These are phyloP conservation scores for Fistulina hepatica DNA, from an alignment of 1,284 basidiomycete genomes.

Conservation along the genomic window DNA sequence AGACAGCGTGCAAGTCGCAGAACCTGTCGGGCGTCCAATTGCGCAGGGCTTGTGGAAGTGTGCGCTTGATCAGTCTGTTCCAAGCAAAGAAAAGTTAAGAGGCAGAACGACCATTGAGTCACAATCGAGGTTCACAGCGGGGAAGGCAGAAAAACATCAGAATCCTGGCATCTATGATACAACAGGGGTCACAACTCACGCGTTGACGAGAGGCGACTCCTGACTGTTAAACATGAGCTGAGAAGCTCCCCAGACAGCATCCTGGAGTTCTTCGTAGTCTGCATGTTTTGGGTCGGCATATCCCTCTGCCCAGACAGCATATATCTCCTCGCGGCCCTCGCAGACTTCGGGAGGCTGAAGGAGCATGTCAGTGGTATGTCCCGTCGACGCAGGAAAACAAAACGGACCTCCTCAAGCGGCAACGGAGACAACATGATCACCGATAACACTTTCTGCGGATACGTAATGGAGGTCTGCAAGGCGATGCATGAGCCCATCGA, in stretches of 20 bases:
- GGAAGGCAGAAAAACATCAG: no score
- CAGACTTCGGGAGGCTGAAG: slow-evolving; percentile 21
- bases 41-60: slow-evolving; percentile 17
- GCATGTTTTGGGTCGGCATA: slow-evolving; percentile 15
- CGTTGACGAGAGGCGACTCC: slow-evolving; percentile 15
- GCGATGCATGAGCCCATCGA: slow-evolving; percentile 27
- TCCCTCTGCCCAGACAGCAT: slow-evolving; percentile 24
- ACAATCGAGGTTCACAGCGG: no score
- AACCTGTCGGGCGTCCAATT: slow-evolving; percentile 22
- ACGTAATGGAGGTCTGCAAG: slow-evolving; percentile 21
- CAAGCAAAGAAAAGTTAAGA: neutral
- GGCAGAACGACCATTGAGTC: neutral
- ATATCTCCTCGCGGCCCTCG: slow-evolving; percentile 26
- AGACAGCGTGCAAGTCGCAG: slow-evolving; percentile 21
- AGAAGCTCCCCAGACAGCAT: slow-evolving; percentile 21
- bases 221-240: slow-evolving; percentile 25
- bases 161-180: no score
- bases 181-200: slow-evolving; percentile 17
- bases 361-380: neutral
- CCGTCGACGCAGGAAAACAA: neutral
- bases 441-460: slow-evolving; percentile 25
- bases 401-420: slow-evolving; percentile 22
- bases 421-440: slow-evolving; percentile 25
- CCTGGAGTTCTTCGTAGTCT: slow-evolving; percentile 11
- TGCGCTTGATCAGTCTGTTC: slow-evolving; percentile 17